A percentile compares a stretch with the other conserved stretches of the same genome.
Evolutionary conservation across 1,284 basidiomycete species (phyloP).

Genomic region (Pseudozyma sp.): DNA sequence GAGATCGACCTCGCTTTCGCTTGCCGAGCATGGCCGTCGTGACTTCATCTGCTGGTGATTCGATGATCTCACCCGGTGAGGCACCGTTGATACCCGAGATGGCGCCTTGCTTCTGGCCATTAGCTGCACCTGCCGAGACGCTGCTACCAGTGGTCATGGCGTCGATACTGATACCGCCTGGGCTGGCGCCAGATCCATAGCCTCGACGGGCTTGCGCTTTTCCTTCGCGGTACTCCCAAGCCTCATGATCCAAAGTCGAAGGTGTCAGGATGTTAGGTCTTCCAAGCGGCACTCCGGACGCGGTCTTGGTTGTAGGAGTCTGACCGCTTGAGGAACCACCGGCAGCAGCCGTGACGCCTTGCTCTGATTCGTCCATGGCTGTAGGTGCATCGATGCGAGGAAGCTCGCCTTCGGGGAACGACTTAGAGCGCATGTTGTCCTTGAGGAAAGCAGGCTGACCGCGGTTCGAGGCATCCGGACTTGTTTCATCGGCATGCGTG

Average conservation of each 20-base stretch:
- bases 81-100: slow-evolving; percentile 26
- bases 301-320: slow-evolving; percentile 13
- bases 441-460: slow-evolving; percentile 36
- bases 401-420: slow-evolving; percentile 43
- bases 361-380: slow-evolving; percentile 24
- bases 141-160: slow-evolving; percentile 42
- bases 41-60: slow-evolving; percentile 46
- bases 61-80: slow-evolving; percentile 44
- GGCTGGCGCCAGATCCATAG: slow-evolving; percentile 42
- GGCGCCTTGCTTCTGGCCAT: slow-evolving; percentile 22
- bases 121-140: slow-evolving; percentile 32
- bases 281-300: slow-evolving; percentile 22
- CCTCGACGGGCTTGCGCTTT: slow-evolving; percentile 48
- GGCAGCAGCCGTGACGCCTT: slow-evolving; percentile 8
- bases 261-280: slow-evolving; percentile 38
- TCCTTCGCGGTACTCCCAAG: slow-evolving; percentile 60
- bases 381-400: slow-evolving; percentile 26
- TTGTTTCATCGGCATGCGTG: not conserved
- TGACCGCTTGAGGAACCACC: slow-evolving; percentile 16
- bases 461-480: slow-evolving; percentile 8
- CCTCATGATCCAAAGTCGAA: slow-evolving; percentile 51
- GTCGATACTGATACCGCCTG: slow-evolving; percentile 38
- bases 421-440: slow-evolving; percentile 39
- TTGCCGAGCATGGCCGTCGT: slow-evolving; percentile 46
- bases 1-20: slow-evolving; percentile 47